Base-by-base conservation (phyloP, 2,329 filamentous ascomycete genomes). In the Neonectria hederae region DNA sequence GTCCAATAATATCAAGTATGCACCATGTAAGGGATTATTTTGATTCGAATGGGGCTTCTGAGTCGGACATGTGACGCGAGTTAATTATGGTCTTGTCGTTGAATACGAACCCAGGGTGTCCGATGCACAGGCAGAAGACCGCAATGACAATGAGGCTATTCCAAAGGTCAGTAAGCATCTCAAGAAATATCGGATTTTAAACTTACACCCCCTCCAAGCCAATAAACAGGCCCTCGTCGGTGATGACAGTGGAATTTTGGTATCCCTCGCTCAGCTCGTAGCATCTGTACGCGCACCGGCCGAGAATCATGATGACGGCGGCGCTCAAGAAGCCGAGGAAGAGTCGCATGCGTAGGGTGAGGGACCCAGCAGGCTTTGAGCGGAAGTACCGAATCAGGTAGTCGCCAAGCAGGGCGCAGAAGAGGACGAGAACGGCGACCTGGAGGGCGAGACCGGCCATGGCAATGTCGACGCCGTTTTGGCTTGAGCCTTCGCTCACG, bases 221-320 rank as follows among this genome's bases (percentile, higher is more conserved):
- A 65, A 87, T 86, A 65, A 88, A 88, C 2, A 84, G 72, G 0
- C 74, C 76, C 71, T 88, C 76, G 43, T 87, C 72, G 5, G 78
- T 78, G 43, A 90, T 86, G 59, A 90, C 75, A 6, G 80, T 74
- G 0, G 87, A 88, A 26, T 75, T 43, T 5, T 72, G 80, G 78
- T 89, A 92, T 1, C 89, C 89, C 42, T 88, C 79, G 65, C 84
- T 86, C 64, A 92, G 76, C 77, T 92, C 90, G 10, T 87, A 87
- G 45, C 90, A 87, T 58, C 90, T 83, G 75, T 88, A 91, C 10
- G 86, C 81, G 67, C 86, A 89, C 17, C 90, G 81, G 4, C 84
- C 83, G 42, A 91, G 84, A 68, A 92, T 88, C 46, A 85, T 79
- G 3, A 89, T 54, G 3, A 89, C 87, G 0, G 88, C 84, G 1